These are phyloP conservation scores for Boletus subparvulus DNA, from an alignment of 768 basidiomycete species.

Conservation along the genomic window DNA sequence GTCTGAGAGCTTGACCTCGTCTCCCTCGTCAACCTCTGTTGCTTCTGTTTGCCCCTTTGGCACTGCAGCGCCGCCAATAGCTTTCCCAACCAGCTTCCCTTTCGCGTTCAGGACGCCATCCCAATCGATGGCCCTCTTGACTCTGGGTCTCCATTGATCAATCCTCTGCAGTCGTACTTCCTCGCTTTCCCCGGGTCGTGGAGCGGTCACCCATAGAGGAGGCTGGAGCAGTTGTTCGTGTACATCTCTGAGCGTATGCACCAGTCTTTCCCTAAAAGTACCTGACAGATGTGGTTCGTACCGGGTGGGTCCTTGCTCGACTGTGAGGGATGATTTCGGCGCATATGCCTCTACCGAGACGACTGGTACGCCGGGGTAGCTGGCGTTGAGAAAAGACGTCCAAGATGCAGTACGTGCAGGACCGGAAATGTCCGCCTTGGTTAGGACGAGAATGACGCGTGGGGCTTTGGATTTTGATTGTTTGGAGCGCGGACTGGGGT, in stretches of 20 bases:
- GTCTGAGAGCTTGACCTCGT: conserved; percentile 3
- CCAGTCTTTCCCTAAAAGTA: conserved; percentile 59
- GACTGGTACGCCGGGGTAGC: conserved; percentile 55
- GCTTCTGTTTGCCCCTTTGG: conserved; percentile 27
- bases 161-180: conserved; percentile 48
- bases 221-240: conserved; percentile 70
- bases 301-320: conserved; percentile 44
- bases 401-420: conserved; percentile 61
- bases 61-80: conserved; percentile 43
- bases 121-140: conserved; percentile 76
- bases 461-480: conserved; percentile 31
- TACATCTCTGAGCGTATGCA: conserved; percentile 61
- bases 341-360: conserved; percentile 78
- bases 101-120: conserved; percentile 50
- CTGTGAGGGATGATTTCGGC: conserved; percentile 39
- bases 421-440: conserved; percentile 86
- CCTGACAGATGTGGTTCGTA: conserved; percentile 70
- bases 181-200: conserved; percentile 36
- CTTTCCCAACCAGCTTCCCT: conserved; percentile 43
- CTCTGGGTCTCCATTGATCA: conserved; percentile 61
- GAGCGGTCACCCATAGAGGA: conserved; percentile 53
- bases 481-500: conserved; percentile 18
- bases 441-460: conserved; percentile 68
- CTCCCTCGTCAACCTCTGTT: conserved; percentile 26
- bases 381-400: conserved; percentile 55